Evolutionary conservation across 352 stramenopile species (phyloP), one percentile per base, ranked within the genome.

Genomic region (Thraustochytrium striatum): DNA sequence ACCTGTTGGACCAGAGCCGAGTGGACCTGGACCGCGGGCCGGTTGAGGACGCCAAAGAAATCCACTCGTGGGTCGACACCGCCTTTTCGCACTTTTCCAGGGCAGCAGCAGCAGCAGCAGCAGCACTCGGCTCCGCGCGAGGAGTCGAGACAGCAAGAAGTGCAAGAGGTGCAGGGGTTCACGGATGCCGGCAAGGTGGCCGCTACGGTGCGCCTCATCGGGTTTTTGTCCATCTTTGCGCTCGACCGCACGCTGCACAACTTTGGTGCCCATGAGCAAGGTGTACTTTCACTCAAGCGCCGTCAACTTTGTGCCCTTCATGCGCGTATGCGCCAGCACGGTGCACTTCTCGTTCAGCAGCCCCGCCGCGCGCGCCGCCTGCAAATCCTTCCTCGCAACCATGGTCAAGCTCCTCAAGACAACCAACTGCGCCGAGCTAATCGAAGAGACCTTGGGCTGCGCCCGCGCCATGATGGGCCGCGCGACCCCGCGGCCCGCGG

Each of bases 201-300:
- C n/a, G n/a, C n/a, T n/a, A n/a, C n/a, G n/a, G 39, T 61, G 16
- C 30, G 41, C 2, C 50, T 75, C 32, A 58, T 75, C 36, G 44
- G 65, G 1, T 32, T 25, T 9, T 43, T 75, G 19, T 75, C 65
- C 8, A 61, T 39, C 41, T 61, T 75, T 41, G 65, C 21, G 11
- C 50, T 75, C 11, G 30, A 30, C 9, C 44, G 52, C 35, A 75
- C 52, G 30, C 47, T 75, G 3, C 19, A 75, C 28, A 61, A 62
- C 28, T 75, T 75, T 32, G 32, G 30, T 9, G 39, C 16, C 11
- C 8, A 75, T 75, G 65, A 32, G 25, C 19, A 75, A 75, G 50
- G 65, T 75, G 13, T 75, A 75, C 41, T 75, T 75, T 61, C 43
- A 75, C 25, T 5, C 65, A 8, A 75, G 65, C 50, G 65, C 65